Conservation (phyloP, 164 flowering plant genomes). For the Pachysandra terminalis region DNA sequence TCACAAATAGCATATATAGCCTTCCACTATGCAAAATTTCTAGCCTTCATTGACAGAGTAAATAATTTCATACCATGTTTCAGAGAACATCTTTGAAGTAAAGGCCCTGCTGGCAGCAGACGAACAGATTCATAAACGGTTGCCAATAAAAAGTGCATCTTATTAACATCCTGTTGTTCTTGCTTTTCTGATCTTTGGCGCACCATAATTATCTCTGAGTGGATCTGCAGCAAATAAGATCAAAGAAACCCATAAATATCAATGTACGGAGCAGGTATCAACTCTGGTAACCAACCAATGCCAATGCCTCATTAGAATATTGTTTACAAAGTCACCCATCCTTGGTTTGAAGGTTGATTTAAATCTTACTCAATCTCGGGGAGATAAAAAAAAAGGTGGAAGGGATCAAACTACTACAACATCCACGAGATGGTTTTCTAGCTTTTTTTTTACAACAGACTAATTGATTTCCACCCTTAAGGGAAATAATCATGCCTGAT, state of each 20-base stretch:
- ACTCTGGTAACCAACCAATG: not conserved
- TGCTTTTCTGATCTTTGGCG: constrained; percentile 17
- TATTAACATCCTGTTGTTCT: constrained; percentile 27
- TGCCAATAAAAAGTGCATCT: constrained; percentile 48
- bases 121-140: constrained; percentile 72
- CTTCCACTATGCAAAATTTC: not conserved
- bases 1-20: not conserved
- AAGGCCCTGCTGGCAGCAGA: constrained; percentile 56
- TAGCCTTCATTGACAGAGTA: not conserved
- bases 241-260: not conserved
- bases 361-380: too few species aligned
- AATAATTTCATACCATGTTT: constrained; percentile 37
- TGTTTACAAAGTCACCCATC: too few species aligned
- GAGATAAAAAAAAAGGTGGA: too few species aligned
- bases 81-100: constrained; percentile 64
- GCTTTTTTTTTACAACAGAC: too few species aligned
- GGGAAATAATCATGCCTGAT: too few species aligned
- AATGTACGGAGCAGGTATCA: not conserved
- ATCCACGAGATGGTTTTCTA: too few species aligned
- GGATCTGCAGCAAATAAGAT: constrained; percentile 33
- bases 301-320: too few species aligned
- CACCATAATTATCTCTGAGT: constrained; percentile 41
- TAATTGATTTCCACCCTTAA: too few species aligned
- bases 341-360: too few species aligned
- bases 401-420: too few species aligned